phyloP scores from a whole-genome alignment of 176 grass and related monocot genomes.

The Zea luxurians region DNA sequence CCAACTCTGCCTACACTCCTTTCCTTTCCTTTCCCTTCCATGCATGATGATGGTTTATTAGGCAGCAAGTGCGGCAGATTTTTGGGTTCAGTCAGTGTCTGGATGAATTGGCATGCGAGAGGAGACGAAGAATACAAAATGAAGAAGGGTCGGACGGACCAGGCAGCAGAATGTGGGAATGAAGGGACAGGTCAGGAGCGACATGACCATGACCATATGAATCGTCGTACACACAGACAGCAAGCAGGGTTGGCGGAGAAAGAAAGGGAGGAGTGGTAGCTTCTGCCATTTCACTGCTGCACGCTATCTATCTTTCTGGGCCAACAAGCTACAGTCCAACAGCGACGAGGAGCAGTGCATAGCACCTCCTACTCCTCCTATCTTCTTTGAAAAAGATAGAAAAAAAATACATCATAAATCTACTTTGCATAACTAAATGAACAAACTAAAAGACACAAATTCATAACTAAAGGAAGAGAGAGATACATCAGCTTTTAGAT shows the following conservation, averaged over 20 bases:
- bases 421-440: too few relatives aligned
- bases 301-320: conserved; percentile 14
- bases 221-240: not conserved
- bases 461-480: too few relatives aligned
- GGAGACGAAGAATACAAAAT: conserved; percentile 1
- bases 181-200: conserved; percentile 25
- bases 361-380: too few relatives aligned
- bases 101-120: not conserved
- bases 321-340: conserved; percentile 8
- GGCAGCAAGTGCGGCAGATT: not conserved
- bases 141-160: not conserved
- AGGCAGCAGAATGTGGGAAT: not conserved
- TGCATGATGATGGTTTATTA: not conserved
- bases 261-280: not conserved
- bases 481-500: too few relatives aligned
- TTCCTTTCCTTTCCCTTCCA: not conserved
- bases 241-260: too few relatives aligned
- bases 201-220: too few relatives aligned
- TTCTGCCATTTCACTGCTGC: not conserved
- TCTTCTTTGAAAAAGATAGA: too few relatives aligned
- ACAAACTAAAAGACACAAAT: too few relatives aligned
- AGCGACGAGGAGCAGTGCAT: too few relatives aligned
- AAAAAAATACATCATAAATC: too few relatives aligned
- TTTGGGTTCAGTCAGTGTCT: not conserved
- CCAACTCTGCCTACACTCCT: not conserved